Evolutionary conservation across 163 green algal species (phyloP).

Genomic region (Coccomyxa subellipsoidea): DNA sequence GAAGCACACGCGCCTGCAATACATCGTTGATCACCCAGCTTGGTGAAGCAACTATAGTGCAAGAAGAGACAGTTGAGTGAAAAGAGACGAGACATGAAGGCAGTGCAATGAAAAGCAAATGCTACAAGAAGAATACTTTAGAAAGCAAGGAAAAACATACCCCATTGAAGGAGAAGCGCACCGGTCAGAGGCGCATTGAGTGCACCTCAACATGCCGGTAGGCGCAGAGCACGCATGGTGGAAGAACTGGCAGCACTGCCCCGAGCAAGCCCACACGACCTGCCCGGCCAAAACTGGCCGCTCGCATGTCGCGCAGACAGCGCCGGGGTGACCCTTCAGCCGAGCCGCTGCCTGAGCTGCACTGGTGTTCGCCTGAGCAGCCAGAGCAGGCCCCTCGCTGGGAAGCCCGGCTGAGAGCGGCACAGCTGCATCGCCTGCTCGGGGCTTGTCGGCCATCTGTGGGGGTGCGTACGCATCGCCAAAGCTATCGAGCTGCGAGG

Average conservation of each 20-base stretch:
- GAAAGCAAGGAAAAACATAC: background rate
- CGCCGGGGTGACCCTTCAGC: background rate
- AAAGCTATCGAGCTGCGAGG: background rate
- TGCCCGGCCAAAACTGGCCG: background rate
- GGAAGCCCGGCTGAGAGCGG: background rate
- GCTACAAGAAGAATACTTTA: background rate
- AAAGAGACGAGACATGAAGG: no score
- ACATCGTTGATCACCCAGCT: no score
- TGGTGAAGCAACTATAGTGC: no score
- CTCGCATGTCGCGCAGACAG: background rate
- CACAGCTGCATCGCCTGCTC: background rate
- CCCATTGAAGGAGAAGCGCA: no score
- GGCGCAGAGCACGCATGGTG: background rate
- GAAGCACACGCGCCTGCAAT: conserved; percentile 30
- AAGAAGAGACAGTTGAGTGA: no score
- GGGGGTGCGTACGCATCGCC: background rate
- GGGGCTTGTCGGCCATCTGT: background rate
- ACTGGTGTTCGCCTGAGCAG: background rate
- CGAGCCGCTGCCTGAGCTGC: background rate
- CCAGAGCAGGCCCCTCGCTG: background rate
- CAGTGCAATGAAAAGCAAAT: background rate
- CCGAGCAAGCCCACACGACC: background rate
- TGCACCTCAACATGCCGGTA: background rate
- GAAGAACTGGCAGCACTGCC: conserved; percentile 1
- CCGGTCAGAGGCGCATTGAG: background rate